Base-by-base conservation (phyloP, 1,284 basidiomycete species). In the Erythrobasidium hasegawianum region DNA sequence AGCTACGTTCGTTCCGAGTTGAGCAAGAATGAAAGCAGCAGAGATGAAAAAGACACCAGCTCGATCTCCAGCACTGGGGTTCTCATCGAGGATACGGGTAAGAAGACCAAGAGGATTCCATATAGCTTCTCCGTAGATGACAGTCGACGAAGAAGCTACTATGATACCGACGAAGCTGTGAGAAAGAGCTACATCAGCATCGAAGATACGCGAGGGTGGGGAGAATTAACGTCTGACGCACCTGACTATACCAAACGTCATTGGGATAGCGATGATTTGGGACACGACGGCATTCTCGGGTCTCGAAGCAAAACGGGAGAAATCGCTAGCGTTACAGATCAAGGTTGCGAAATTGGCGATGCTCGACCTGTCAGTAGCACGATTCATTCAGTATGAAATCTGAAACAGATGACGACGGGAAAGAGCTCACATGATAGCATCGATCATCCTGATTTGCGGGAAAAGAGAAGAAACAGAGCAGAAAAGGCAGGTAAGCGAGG, bases 101-200 rank as follows among this genome's bases (percentile, higher is more conserved):
- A 91, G 79, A 49, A 91, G 79, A 69, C 87, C 85, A 62, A 91
- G 83, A 0, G 88, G 89, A 11, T 86, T 86, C 89, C 89, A 92
- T 66, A 91, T 83, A 13, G 85, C 83, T 70, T 85, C 83, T 22
- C 87, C 87, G 72, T 87, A 91, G 71, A 91, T 86, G 16, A 85
- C 82, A 67, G 84, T 80, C 18, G 86, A 87, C 5, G 86, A 86
- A 0, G 87, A 89, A 57, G 86, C 86, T 70, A 92, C 89, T 56
- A 90, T 85, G 75, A 93, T 88, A 5, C 89, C 90, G 67, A 92
- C 81, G 79, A 93, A 87, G 71, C 85, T 33, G 33, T 11, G 11
- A 5, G n/a, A n/a, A n/a, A n/a, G n/a, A n/a, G n/a, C n/a, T n/a
- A n/a, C n/a, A n/a, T n/a, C n/a, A n/a, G n/a, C n/a, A n/a, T n/a